Percentiles rank a stretch among this genome's conserved stretches.
phyloP scores from a whole-genome alignment of 768 basidiomycete species.

The Hygrophorus pudorinus region DNA sequence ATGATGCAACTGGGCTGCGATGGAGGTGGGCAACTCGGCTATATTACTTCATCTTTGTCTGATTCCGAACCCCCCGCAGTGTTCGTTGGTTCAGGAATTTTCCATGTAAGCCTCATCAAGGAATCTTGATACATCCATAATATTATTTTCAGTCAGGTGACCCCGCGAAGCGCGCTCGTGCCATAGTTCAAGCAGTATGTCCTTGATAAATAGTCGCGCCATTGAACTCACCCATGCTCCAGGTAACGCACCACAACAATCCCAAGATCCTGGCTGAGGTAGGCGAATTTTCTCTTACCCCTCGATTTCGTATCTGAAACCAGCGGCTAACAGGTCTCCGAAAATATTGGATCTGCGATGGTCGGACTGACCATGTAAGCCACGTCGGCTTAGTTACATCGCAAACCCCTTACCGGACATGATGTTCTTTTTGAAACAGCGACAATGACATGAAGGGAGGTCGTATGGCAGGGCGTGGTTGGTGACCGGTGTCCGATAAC shows the following conservation, averaged over 20 bases:
- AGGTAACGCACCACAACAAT: slow-evolving; percentile 95
- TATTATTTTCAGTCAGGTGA: slow-evolving; percentile 62
- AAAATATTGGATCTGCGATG: slow-evolving; percentile 86
- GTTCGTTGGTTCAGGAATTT: slow-evolving; percentile 97
- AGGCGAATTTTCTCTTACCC: slow-evolving; percentile 8
- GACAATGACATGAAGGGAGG: slow-evolving; percentile 64
- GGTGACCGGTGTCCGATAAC: no score
- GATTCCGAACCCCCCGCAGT: slow-evolving; percentile 36
- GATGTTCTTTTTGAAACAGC: slow-evolving; percentile 24
- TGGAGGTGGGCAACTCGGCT: slow-evolving; percentile 54
- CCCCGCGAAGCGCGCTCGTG: slow-evolving; percentile 86
- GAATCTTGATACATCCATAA: neutral
- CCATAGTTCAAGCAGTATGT: slow-evolving; percentile 89
- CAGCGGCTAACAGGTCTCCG: slow-evolving; percentile 44
- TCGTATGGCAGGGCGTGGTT: slow-evolving; percentile 53
- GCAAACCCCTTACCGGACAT: neutral
- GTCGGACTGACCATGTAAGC: slow-evolving; percentile 82
- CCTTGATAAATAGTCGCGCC: slow-evolving; percentile 3
- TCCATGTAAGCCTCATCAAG: slow-evolving; percentile 44
- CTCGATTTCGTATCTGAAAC: slow-evolving; percentile 6
- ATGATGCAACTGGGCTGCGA: slow-evolving; percentile 99
- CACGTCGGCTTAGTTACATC: neutral
- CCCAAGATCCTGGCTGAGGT: slow-evolving; percentile 86
- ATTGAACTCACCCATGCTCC: slow-evolving; percentile 5
- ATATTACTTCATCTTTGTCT: slow-evolving; percentile 2